Conservation (phyloP, 1,284 basidiomycete species). For the Ceratobasidium sp. region DNA sequence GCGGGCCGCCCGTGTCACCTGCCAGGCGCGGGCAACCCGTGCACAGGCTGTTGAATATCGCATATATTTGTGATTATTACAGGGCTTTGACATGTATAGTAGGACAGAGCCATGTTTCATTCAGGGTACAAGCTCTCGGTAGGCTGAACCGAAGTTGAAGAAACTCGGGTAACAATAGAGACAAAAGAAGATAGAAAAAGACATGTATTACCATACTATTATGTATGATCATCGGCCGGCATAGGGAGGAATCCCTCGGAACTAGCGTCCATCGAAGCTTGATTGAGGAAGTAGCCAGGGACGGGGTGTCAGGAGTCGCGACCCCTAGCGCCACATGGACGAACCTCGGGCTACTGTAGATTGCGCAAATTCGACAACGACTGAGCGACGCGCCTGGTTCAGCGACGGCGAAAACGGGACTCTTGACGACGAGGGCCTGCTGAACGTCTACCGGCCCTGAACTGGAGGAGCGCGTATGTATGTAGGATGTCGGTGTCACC, state of each 20-base stretch:
- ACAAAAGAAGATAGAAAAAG: no score
- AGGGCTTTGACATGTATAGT: no score
- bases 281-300: conserved; percentile 6
- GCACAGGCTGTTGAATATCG: not conserved
- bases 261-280: not conserved
- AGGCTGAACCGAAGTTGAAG: no score
- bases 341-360: not conserved
- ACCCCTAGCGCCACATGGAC: conserved; percentile 33
- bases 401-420: not conserved
- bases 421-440: conserved; percentile 17
- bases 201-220: not conserved
- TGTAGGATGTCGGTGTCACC: conserved; percentile 33
- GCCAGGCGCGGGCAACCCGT: not conserved
- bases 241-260: not conserved
- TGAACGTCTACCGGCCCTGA: not conserved
- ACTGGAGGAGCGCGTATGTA: not conserved
- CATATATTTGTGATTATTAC: no score
- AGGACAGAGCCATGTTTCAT: no score
- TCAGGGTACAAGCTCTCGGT: no score
- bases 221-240: not conserved
- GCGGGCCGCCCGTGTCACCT: not conserved
- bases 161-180: no score
- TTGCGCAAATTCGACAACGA: conserved; percentile 28
- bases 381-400: not conserved
- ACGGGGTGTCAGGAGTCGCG: conserved; percentile 7